Evolutionary conservation across 1,139 yeast genomes (phyloP).

Genomic region (Sugiyamaella sp.): DNA sequence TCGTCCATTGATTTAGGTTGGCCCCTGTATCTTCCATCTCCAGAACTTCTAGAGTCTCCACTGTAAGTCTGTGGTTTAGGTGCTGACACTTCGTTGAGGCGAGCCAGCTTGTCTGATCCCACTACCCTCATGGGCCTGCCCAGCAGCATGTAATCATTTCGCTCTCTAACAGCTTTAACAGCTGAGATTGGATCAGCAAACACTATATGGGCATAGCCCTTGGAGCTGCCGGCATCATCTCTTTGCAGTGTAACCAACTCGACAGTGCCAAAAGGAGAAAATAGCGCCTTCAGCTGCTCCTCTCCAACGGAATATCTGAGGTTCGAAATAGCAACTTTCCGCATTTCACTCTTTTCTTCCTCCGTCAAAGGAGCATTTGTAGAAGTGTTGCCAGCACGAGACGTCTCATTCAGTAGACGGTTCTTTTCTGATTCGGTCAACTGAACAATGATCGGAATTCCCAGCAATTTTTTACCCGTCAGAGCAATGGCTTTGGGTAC

Average conservation of each 20-base stretch:
- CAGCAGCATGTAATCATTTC: slow-evolving; percentile 43
- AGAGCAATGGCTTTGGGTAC: slow-evolving; percentile 41
- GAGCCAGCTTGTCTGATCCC: slow-evolving; percentile 35
- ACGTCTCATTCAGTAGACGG: slow-evolving; percentile 36
- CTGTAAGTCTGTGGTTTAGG: slow-evolving; percentile 14
- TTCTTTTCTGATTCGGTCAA: slow-evolving; percentile 45
- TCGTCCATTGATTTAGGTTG: slow-evolving; percentile 33
- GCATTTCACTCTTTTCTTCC: slow-evolving; percentile 31
- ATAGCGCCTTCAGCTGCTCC: slow-evolving; percentile 39
- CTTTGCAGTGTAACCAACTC: slow-evolving; percentile 39
- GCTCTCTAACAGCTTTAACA: slow-evolving; percentile 38
- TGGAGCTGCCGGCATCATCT: slow-evolving; percentile 42
- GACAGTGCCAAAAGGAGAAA: slow-evolving; percentile 43
- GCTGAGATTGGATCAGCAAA: slow-evolving; percentile 11
- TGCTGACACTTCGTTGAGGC: slow-evolving; percentile 18
- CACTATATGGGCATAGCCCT: slow-evolving; percentile 42
- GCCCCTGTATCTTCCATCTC: slow-evolving; percentile 7
- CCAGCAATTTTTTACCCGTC: slow-evolving; percentile 44
- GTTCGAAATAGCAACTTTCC: slow-evolving; percentile 38
- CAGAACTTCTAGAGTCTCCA: slow-evolving; percentile 1
- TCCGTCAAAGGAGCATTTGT: neutral
- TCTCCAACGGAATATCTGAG: slow-evolving; percentile 41
- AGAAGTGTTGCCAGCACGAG: slow-evolving; percentile 1
- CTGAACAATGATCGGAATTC: slow-evolving; percentile 45
- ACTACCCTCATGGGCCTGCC: slow-evolving; percentile 41